Evolutionary conservation across 257 asterid genomes (phyloP).

Genomic region (Fraxinus cuspidata): DNA sequence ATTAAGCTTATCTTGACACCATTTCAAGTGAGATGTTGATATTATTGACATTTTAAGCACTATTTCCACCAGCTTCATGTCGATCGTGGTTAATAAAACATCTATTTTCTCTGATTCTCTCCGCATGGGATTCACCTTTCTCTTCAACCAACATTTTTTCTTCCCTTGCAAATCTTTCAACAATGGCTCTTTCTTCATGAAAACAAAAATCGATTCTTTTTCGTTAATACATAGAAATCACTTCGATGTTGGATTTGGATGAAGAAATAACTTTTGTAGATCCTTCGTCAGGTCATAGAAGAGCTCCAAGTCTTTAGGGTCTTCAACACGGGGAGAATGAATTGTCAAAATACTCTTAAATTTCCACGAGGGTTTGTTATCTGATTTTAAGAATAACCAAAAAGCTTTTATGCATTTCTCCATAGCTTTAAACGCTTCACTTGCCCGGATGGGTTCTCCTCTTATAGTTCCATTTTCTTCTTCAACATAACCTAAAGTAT

Average conservation of each 20-base stretch:
- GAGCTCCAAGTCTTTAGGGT: conserved; percentile 57
- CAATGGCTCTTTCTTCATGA: conserved; percentile 40
- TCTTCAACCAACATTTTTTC: conserved; percentile 51
- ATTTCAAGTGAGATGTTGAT: conserved; percentile 46
- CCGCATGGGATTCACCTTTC: conserved; percentile 25
- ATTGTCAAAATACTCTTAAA: conserved; percentile 16
- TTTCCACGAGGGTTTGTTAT: conserved; percentile 37
- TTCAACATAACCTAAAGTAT: conserved; percentile 25
- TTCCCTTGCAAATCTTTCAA: conserved; percentile 47
- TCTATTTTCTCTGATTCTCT: conserved; percentile 32
- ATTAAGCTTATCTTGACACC: conserved; percentile 62
- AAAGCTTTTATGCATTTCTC: conserved; percentile 53
- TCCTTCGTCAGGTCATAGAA: conserved; percentile 34
- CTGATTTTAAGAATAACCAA: conserved; percentile 42
- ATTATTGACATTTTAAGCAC: conserved; percentile 44
- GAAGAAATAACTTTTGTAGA: conserved; percentile 44
- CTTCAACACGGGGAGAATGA: conserved; percentile 45
- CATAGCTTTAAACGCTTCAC: conserved; percentile 41
- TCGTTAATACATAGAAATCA: not conserved
- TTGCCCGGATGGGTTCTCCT: conserved; percentile 38
- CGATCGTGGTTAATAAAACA: conserved; percentile 39
- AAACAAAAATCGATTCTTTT: not conserved
- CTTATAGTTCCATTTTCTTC: conserved; percentile 29
- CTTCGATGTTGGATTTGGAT: not conserved
- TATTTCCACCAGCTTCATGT: conserved; percentile 47